These are phyloP conservation scores for Nitzschia sp. DNA, from an alignment of 108 stramenopile species.

Conservation along the genomic window DNA sequence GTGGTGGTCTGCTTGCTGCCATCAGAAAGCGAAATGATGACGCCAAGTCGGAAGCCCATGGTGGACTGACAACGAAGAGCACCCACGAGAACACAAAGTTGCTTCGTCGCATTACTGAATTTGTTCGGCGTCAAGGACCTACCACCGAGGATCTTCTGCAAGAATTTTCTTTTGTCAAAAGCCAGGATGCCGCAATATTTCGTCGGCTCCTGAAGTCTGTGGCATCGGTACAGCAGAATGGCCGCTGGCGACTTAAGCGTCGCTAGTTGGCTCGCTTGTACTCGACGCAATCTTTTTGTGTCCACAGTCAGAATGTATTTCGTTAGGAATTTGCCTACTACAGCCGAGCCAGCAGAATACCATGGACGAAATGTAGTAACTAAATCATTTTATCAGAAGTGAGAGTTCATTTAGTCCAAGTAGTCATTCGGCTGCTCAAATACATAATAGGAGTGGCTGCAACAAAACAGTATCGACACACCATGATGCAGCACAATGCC, in stretches of 20 bases:
- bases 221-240: constrained; percentile 57
- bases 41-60: constrained; percentile 38
- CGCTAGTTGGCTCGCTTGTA: too few species aligned
- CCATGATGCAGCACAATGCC: too few species aligned
- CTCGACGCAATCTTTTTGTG: too few species aligned
- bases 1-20: constrained; percentile 52
- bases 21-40: constrained; percentile 52
- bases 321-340: too few species aligned
- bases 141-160: constrained; percentile 67
- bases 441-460: too few species aligned
- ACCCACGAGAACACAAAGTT: constrained; percentile 48
- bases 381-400: too few species aligned
- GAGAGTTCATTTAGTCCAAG: too few species aligned
- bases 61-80: constrained; percentile 10
- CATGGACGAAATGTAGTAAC: too few species aligned
- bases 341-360: too few species aligned
- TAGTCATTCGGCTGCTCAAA: too few species aligned
- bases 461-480: too few species aligned
- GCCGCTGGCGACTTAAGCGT: constrained; percentile 51
- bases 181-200: constrained; percentile 69
- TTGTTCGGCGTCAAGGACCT: constrained; percentile 44
- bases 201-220: constrained; percentile 68
- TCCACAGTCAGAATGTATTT: too few species aligned
- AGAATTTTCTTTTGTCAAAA: constrained; percentile 61
- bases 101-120: constrained; percentile 50